Conservation (phyloP, 495 filamentous ascomycete species). For the Penicillium tannophilum region DNA sequence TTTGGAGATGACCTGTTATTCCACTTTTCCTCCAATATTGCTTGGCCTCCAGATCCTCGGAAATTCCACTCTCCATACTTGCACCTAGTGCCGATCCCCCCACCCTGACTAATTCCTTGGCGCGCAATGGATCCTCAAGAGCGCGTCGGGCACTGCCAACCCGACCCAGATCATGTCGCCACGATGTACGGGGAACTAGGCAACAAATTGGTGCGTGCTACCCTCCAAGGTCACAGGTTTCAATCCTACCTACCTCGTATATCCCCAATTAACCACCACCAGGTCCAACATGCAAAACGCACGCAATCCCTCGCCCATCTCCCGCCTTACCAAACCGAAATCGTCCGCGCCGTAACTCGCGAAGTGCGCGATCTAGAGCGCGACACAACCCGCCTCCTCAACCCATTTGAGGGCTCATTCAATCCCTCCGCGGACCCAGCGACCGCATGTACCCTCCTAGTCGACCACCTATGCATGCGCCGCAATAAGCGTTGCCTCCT, state of each 20-base stretch:
- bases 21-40: background rate
- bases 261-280: constrained; percentile 13
- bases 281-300: constrained; percentile 97
- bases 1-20: background rate
- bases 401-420: constrained; percentile 81
- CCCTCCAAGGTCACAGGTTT: background rate
- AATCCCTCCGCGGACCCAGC: constrained; percentile 83
- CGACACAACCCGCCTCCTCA: constrained; percentile 78
- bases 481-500: constrained; percentile 95
- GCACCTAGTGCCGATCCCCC: constrained; percentile 3
- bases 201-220: constrained; percentile 70
- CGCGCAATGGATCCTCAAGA: constrained; percentile 25
- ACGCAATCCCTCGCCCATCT: constrained; percentile 86
- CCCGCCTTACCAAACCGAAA: constrained; percentile 90
- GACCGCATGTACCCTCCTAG: constrained; percentile 82
- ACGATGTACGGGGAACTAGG: constrained; percentile 91
- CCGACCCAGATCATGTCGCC: constrained; percentile 28
- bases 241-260: background rate
- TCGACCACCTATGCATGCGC: constrained; percentile 93
- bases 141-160: constrained; percentile 21
- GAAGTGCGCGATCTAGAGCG: constrained; percentile 95
- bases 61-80: constrained; percentile 5
- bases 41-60: background rate
- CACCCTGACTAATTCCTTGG: constrained; percentile 35
- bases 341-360: constrained; percentile 81